Conservation (phyloP, 2,329 filamentous ascomycete species). For the Trichophyton benhamiae region DNA sequence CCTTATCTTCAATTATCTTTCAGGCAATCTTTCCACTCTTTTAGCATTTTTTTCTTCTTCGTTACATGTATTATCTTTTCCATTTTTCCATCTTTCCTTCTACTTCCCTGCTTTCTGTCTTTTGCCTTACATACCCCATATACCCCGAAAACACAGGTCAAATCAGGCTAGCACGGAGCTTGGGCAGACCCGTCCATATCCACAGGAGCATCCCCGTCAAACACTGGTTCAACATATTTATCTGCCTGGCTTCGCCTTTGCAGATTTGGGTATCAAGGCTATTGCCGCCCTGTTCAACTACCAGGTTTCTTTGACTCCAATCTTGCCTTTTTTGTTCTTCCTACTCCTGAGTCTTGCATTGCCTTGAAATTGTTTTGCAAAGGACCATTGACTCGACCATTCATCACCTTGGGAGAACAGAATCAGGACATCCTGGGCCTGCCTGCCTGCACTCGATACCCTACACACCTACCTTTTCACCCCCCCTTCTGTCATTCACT, state of each 20-base stretch:
- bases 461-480: neutral
- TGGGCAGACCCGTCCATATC: neutral
- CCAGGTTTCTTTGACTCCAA: neutral
- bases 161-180: slow-evolving; percentile 1
- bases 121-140: neutral
- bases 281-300: neutral
- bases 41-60: neutral
- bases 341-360: neutral
- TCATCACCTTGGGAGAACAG: neutral
- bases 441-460: neutral
- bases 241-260: neutral
- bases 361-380: slow-evolving; percentile 1
- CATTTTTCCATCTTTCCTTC: neutral
- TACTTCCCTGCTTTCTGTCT: neutral
- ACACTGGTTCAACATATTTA: neutral
- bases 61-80: neutral
- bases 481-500: neutral
- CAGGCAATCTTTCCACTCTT: slow-evolving; percentile 5
- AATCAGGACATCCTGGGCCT: neutral
- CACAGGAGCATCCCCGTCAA: neutral
- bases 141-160: neutral
- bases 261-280: slow-evolving; percentile 2
- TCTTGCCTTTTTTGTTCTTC: neutral
- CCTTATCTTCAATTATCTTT: slow-evolving; percentile 5
- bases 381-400: neutral